A percentile compares a stretch with the other conserved stretches of the same genome.
phyloP scores from a whole-genome alignment of 345 rosid species.

The Orychophragmus violaceus region DNA sequence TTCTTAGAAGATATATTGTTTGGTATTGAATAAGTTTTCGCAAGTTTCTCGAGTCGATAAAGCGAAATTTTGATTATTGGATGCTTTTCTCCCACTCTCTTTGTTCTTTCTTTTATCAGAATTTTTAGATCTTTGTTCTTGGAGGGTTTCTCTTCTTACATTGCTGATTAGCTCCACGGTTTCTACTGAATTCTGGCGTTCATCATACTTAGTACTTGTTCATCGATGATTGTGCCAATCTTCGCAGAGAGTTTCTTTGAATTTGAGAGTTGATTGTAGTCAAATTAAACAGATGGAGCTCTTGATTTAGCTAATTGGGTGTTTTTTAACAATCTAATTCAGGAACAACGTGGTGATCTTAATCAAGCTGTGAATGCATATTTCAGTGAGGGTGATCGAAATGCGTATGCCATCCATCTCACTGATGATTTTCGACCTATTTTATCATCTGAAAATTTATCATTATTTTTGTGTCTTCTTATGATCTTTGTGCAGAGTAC shows the following conservation, averaged over 20 bases:
- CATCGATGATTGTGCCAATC: not conserved
- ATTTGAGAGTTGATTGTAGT: conserved; percentile 1
- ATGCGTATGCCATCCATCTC: conserved; percentile 33
- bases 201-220: not conserved
- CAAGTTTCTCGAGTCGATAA: conserved; percentile 4
- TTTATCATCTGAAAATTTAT: not conserved
- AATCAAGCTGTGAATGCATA: conserved; percentile 92
- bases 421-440: not conserved
- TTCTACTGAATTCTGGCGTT: not conserved
- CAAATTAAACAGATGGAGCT: too few species aligned
- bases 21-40: not conserved
- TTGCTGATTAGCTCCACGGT: conserved; percentile 16
- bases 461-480: not conserved
- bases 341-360: conserved; percentile 92
- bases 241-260: not conserved
- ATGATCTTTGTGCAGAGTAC: conserved; percentile 28
- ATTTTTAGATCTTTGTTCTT: too few species aligned
- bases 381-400: conserved; percentile 81
- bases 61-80: not conserved
- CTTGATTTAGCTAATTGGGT: not conserved
- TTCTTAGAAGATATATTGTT: not conserved
- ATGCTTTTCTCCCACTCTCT: not conserved
- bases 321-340: not conserved
- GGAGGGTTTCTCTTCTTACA: conserved; percentile 34
- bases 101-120: not conserved